Evolutionary conservation across 805 yeast species (phyloP).

Genomic region (Peterozyma xylosa): DNA sequence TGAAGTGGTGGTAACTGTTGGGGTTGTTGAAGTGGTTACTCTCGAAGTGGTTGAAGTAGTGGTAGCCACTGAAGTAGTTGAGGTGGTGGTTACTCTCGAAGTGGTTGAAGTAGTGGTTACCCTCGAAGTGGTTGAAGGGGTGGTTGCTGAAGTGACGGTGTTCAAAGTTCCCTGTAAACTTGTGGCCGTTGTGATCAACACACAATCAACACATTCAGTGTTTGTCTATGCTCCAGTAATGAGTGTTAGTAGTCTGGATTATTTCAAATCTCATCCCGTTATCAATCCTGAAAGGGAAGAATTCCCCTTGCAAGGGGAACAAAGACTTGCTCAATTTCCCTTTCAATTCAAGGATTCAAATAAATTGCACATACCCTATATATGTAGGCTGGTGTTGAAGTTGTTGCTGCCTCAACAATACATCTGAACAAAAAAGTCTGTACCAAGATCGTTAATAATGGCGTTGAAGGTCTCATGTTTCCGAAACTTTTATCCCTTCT

Average conservation of each 20-base stretch:
- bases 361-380: constrained; percentile 3
- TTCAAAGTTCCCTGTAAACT: constrained; percentile 14
- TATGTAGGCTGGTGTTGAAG: constrained; percentile 3
- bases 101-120: constrained; percentile 5
- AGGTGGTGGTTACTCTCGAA: neutral
- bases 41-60: constrained; percentile 7
- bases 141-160: neutral
- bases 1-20: constrained; percentile 8
- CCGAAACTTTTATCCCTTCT: no score
- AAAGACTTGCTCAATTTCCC: neutral
- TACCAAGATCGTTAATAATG: no score
- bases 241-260: no score
- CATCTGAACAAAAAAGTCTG: no score
- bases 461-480: no score
- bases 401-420: neutral
- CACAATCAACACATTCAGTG: constrained; percentile 18
- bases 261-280: no score
- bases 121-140: constrained; percentile 2
- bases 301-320: no score
- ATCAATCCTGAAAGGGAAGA: no score
- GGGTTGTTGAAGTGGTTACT: constrained; percentile 4
- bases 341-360: neutral
- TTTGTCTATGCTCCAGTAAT: constrained; percentile 11
- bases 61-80: constrained; percentile 1
- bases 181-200: constrained; percentile 18